Percentiles rank a stretch among this genome's conserved stretches.
These are phyloP conservation scores for Trypanosoma caninum DNA, from an alignment of 208 protist species.

Conservation along the genomic window DNA sequence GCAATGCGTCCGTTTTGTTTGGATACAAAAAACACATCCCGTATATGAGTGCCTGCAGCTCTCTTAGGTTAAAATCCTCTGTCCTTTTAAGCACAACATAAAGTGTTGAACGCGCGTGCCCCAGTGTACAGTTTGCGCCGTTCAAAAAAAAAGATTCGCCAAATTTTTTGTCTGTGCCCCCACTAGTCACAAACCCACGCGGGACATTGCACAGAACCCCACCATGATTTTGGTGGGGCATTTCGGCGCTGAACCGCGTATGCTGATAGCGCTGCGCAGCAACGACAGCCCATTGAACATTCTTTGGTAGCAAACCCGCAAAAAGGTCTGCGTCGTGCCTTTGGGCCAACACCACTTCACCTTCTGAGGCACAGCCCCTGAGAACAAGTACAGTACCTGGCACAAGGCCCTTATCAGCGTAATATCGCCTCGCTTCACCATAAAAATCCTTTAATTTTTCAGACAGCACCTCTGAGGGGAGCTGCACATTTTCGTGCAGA, in stretches of 20 bases:
- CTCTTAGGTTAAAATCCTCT: conserved; percentile 15
- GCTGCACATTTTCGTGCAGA: conserved; percentile 9
- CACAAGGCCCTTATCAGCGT: conserved; percentile 19
- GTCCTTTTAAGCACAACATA: conserved; percentile 35
- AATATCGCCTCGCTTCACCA: conserved; percentile 28
- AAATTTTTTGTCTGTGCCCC: conserved; percentile 28
- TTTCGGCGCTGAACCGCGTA: conserved; percentile 33
- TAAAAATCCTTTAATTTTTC: conserved; percentile 38
- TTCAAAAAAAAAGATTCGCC: conserved; percentile 39
- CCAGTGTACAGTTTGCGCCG: conserved; percentile 49
- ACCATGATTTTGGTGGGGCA: neutral
- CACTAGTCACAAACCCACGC: conserved; percentile 38
- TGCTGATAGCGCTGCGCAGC: conserved; percentile 47
- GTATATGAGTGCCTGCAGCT: conserved; percentile 41
- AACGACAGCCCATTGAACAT: conserved; percentile 33
- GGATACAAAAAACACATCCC: conserved; percentile 59
- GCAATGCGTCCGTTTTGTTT: conserved; percentile 63
- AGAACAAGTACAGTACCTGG: conserved; percentile 35
- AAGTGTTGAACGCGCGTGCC: conserved; percentile 42
- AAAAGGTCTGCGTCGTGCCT: conserved; percentile 22
- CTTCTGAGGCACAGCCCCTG: conserved; percentile 44
- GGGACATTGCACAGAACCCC: conserved; percentile 40
- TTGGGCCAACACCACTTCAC: conserved; percentile 27
- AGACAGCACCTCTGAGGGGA: conserved; percentile 43
- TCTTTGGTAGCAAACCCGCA: conserved; percentile 21